Conservation (phyloP, 768 basidiomycete species). For the Tricholoma hemisulphureum region DNA sequence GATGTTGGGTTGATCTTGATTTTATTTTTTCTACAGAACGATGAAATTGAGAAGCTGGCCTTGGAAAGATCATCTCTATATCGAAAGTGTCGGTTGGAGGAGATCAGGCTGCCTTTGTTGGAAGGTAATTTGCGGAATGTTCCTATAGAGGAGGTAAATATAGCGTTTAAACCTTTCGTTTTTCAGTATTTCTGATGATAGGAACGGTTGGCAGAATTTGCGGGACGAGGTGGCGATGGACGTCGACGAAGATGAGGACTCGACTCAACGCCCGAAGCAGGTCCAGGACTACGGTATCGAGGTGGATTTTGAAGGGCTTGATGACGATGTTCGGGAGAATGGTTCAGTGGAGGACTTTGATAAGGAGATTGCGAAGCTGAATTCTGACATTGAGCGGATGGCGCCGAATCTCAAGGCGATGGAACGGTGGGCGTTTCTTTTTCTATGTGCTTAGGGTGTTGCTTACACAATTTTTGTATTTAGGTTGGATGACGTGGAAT, state of each 20-base stretch:
- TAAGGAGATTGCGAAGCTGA: conserved; percentile 64
- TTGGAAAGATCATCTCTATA: conserved; percentile 86
- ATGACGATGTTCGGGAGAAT: conserved; percentile 73
- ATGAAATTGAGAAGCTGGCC: conserved; percentile 86
- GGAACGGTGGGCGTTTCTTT: conserved; percentile 56
- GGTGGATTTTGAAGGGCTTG: conserved; percentile 75
- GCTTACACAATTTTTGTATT: neutral
- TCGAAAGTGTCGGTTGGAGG: conserved; percentile 90
- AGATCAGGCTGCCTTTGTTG: conserved; percentile 77
- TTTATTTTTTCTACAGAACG: conserved; percentile 34
- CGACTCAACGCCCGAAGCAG: conserved; percentile 66
- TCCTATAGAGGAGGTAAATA: conserved; percentile 90
- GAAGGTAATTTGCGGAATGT: conserved; percentile 80
- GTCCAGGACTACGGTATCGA: conserved; percentile 87
- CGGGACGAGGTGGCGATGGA: conserved; percentile 90
- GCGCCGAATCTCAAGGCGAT: conserved; percentile 97
- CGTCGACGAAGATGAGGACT: conserved; percentile 85
- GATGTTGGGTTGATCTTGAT: neutral
- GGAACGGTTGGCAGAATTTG: conserved; percentile 52
- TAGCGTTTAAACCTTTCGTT: neutral
- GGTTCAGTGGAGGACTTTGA: conserved; percentile 72
- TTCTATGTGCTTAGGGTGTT: neutral
- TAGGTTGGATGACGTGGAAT: conserved; percentile 82
- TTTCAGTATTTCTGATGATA: conserved; percentile 5
- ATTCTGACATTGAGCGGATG: conserved; percentile 85